Percentiles rank a stretch among this genome's conserved stretches.
phyloP scores from a whole-genome alignment of 106 monocot species.

The Narthecium ossifragum region DNA sequence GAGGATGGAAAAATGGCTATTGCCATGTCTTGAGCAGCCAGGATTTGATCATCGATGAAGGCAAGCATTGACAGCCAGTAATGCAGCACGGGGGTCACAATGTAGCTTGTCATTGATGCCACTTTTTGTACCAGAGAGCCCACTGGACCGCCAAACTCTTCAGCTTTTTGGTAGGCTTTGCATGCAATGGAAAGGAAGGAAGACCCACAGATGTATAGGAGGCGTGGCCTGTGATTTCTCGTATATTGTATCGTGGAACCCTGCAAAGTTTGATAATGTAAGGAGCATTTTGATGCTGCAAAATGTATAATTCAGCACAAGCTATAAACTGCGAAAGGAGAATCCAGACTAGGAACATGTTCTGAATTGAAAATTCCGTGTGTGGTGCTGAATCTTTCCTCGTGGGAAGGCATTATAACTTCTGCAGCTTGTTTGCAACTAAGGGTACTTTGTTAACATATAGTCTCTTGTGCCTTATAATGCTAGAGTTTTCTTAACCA shows the following conservation, averaged over 20 bases:
- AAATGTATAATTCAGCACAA: no score
- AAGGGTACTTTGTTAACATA: no score
- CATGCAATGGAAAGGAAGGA: slow-evolving; percentile 16
- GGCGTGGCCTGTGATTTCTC: slow-evolving; percentile 13
- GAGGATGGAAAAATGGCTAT: slow-evolving; percentile 18
- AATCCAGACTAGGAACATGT: no score
- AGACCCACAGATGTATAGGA: slow-evolving; percentile 19
- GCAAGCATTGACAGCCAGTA: slow-evolving; percentile 19
- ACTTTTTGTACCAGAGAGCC: slow-evolving; percentile 8
- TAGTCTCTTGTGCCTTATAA: no score
- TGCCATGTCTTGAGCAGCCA: slow-evolving; percentile 10
- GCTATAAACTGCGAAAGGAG: no score
- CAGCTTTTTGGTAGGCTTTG: slow-evolving; percentile 10
- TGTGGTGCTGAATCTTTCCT: no score
- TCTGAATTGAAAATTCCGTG: no score
- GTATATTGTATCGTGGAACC: neutral
- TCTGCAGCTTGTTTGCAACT: no score
- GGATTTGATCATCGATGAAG: slow-evolving; percentile 12
- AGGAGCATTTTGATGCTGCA: no score
- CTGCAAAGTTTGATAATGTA: no score
- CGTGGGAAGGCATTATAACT: no score
- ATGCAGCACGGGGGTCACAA: slow-evolving; percentile 8
- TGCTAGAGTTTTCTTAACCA: no score
- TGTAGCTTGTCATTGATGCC: slow-evolving; percentile 5
- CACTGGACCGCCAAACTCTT: slow-evolving; percentile 4